Evolutionary conservation across 2,329 filamentous ascomycete species (phyloP), one percentile per base, ranked within the genome.

Genomic region (Fusarium agapanthi): DNA sequence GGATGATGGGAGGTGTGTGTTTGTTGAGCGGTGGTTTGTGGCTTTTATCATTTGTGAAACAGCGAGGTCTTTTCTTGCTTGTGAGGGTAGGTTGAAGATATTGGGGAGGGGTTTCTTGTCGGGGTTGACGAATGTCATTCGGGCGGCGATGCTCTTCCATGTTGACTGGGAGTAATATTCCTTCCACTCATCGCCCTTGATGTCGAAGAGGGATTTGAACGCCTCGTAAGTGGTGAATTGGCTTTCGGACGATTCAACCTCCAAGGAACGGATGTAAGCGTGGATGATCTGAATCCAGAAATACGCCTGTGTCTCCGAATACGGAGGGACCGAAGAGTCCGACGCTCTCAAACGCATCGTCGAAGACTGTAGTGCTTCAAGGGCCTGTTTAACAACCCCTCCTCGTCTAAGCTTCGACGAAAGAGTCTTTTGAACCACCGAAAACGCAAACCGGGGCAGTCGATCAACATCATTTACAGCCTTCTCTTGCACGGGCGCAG

Each of bases 291-390:
- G 78, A 0, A 80, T 72, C 79, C 79, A 81, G 48, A 81, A 81
- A 47, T 80, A 80, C 2, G 79, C 76, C 38, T 80, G 79, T 0
- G 79, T 81, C 66, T 80, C 78, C 5, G 79, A 81, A 55, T 79
- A 81, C 3, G 79, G 75, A 6, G 71, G 43, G 2, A 80, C 32
- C 0, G 61, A 71, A 5, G 57, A n/a, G 24, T 75, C 63, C 2
- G 45, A 34, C 0, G 69, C 73, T 5, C 79, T 70, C 2, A 73
- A 50, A 2, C 74, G 76, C 11, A 81, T 78, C 0, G 73, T 79
- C 0, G 74, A 78, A 7, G 75, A 61, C 35, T 79, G 72, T 1
- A 81, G 22, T 1, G 65, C 67, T 14, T 67, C 71, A 1, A 81
- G 70, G 0, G 76, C 79, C 22, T 79, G 72, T 41, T 78, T 78